A percentile compares a stretch with the other conserved stretches of the same genome.
These are phyloP conservation scores for Tulasnella calospora DNA, from an alignment of 768 basidiomycete genomes.

Conservation along the genomic window DNA sequence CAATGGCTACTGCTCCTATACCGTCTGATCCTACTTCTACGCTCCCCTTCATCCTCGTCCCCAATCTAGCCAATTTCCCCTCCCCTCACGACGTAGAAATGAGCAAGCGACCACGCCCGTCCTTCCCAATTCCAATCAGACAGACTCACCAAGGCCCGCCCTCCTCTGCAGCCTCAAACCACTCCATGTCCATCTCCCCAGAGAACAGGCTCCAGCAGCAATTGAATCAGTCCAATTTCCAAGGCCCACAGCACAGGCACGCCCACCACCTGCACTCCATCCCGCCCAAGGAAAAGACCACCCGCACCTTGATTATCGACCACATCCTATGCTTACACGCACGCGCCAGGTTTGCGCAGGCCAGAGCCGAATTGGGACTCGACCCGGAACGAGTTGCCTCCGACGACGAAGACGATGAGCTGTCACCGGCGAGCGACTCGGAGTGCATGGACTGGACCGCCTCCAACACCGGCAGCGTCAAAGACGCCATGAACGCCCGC, in stretches of 20 bases:
- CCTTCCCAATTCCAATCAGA: constrained; percentile 4
- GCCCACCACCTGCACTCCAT: constrained; percentile 84
- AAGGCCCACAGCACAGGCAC: constrained; percentile 63
- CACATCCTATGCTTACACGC: constrained; percentile 83
- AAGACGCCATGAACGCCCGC: constrained; percentile 42
- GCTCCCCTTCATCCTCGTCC: constrained; percentile 11
- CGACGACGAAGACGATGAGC: constrained; percentile 25
- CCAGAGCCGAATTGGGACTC: constrained; percentile 68
- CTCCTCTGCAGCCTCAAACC: not conserved
- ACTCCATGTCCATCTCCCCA: constrained; percentile 9
- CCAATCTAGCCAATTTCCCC: not conserved
- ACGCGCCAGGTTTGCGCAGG: constrained; percentile 75
- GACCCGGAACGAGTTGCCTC: constrained; percentile 24
- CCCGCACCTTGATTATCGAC: constrained; percentile 79
- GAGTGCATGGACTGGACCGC: constrained; percentile 22
- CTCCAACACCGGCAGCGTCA: constrained; percentile 16
- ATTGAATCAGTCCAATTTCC: constrained; percentile 22
- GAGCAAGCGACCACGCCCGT: constrained; percentile 1
- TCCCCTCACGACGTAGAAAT: not conserved
- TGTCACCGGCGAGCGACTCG: constrained; percentile 12
- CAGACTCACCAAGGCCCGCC: not conserved
- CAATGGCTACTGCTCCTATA: not conserved
- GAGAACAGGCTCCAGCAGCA: constrained; percentile 12
- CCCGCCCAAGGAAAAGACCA: constrained; percentile 83
- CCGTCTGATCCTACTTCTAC: not conserved